Evolutionary conservation across 768 basidiomycete species (phyloP).

Genomic region (Tricholoma flavovirens): DNA sequence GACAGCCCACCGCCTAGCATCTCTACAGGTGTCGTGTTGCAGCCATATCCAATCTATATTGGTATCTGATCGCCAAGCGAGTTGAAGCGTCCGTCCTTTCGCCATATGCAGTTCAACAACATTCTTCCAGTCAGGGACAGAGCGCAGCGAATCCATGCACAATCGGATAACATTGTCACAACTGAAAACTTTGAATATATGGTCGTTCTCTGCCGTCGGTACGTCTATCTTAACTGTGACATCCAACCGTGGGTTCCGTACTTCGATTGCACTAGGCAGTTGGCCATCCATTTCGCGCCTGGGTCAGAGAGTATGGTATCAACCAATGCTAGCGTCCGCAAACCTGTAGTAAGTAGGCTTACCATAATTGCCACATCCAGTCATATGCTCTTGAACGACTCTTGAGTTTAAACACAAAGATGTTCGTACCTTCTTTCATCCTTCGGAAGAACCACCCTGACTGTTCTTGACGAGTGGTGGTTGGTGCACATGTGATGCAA

Average conservation of each 20-base stretch:
- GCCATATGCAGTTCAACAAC: slow-evolving; percentile 49
- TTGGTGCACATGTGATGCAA: slow-evolving; percentile 63
- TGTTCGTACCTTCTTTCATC: slow-evolving; percentile 63
- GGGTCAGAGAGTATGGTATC: background rate
- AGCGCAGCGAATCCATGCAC: slow-evolving; percentile 50
- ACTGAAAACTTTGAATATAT: slow-evolving; percentile 47
- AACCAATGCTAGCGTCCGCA: background rate
- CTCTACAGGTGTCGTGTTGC: slow-evolving; percentile 58
- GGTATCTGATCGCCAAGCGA: slow-evolving; percentile 74
- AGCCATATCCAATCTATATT: slow-evolving; percentile 86
- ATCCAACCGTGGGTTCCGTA: slow-evolving; percentile 63
- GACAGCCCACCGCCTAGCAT: slow-evolving; percentile 62
- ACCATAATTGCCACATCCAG: slow-evolving; percentile 91
- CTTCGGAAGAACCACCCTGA: slow-evolving; percentile 45
- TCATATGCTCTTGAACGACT: slow-evolving; percentile 74
- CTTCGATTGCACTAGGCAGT: slow-evolving; percentile 63
- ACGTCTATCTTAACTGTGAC: slow-evolving; percentile 66
- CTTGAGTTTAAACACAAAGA: slow-evolving; percentile 83
- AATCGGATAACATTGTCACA: slow-evolving; percentile 57
- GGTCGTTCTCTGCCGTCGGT: slow-evolving; percentile 39
- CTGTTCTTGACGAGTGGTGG: slow-evolving; percentile 33
- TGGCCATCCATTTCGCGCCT: slow-evolving; percentile 72
- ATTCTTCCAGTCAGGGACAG: slow-evolving; percentile 55
- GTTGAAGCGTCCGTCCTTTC: slow-evolving; percentile 54
- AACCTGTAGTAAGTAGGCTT: slow-evolving; percentile 6